Conservation (phyloP, 176 grass and related monocot genomes). For the Lolium rigidum region DNA sequence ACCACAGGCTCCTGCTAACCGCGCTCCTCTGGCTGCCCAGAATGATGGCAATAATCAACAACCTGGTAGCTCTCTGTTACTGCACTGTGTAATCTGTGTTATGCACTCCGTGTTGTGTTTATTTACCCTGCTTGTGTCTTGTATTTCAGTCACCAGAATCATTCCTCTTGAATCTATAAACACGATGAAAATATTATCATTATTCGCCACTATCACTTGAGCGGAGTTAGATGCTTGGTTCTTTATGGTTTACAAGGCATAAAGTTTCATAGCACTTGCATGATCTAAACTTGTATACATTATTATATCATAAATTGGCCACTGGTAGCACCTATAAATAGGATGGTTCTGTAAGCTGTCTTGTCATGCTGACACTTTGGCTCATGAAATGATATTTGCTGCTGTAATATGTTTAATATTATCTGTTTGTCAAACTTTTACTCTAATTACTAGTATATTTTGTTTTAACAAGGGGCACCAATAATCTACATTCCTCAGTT, state of each 20-base stretch:
- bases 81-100: conserved; percentile 21
- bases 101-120: conserved; percentile 10
- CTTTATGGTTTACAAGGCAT: conserved; percentile 22
- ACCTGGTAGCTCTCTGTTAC: conserved; percentile 51
- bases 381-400: conserved; percentile 26
- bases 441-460: not conserved
- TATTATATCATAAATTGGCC: not conserved
- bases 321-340: not conserved
- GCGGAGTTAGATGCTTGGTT: conserved; percentile 9
- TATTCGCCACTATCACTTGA: conserved; percentile 7
- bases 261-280: conserved; percentile 1
- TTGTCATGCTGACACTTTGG: conserved; percentile 13
- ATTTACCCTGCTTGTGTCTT: not conserved
- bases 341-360: conserved; percentile 5
- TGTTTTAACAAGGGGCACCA: not conserved
- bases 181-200: not conserved
- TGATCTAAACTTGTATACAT: not conserved
- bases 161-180: not conserved
- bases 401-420: not conserved
- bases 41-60: conserved; percentile 59
- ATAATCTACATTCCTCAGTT: conserved; percentile 11
- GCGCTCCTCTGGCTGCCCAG: conserved; percentile 48
- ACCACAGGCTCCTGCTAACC: conserved; percentile 62
- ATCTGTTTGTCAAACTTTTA: not conserved
- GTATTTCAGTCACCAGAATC: not conserved